A percentile compares a stretch with the other conserved stretches of the same genome.
Conservation (phyloP, 208 protist genomes). For the Leishmania major region DNA sequence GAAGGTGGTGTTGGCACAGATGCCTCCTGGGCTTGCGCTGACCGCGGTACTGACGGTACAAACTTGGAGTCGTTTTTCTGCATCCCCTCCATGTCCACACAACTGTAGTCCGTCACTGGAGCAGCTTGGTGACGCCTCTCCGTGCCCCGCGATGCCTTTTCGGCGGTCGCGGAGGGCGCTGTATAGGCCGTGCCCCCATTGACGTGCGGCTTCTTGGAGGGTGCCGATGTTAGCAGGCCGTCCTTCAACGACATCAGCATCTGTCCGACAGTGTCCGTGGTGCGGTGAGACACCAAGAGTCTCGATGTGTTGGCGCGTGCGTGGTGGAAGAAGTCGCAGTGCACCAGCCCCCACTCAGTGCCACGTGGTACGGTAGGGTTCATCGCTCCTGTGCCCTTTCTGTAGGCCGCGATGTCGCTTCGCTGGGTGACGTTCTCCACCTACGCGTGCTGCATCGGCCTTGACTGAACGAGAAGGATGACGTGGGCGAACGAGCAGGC, state of each 20-base stretch:
- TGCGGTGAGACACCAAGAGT: slow-evolving; percentile 16
- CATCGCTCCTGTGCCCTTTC: not conserved
- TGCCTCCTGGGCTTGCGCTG: not conserved
- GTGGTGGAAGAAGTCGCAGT: slow-evolving; percentile 22
- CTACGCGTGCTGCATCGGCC: not conserved
- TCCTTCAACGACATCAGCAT: slow-evolving; percentile 8
- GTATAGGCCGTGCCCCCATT: not conserved
- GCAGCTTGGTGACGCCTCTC: not conserved
- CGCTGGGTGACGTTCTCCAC: no score
- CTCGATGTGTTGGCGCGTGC: slow-evolving; percentile 5
- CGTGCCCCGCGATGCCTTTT: not conserved
- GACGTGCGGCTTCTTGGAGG: not conserved
- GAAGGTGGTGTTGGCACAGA: not conserved
- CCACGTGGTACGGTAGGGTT: not conserved
- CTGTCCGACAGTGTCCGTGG: not conserved
- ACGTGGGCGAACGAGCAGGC: not conserved
- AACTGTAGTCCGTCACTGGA: slow-evolving; percentile 6
- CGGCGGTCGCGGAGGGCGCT: not conserved
- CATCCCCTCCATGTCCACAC: slow-evolving; percentile 1
- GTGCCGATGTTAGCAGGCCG: not conserved
- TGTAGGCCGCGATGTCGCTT: not conserved
- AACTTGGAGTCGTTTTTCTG: not conserved
- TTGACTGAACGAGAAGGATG: not conserved
- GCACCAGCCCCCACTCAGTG: not conserved
- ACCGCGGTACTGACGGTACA: not conserved